Percentiles rank a stretch among this genome's conserved stretches.
Conservation (phyloP, 2,329 filamentous ascomycete genomes). For the Xylaria digitata region DNA sequence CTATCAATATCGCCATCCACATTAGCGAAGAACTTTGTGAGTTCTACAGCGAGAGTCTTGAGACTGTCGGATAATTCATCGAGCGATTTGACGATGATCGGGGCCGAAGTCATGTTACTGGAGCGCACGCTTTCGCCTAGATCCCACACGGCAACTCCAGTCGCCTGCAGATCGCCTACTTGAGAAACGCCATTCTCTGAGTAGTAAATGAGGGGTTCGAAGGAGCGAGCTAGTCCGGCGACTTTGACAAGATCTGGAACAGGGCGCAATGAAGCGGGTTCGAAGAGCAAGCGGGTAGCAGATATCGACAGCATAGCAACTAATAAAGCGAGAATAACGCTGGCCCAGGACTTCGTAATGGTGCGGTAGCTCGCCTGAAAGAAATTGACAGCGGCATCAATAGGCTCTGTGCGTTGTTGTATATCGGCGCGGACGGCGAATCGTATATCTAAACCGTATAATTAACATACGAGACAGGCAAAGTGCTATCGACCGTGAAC, state of each 20-base stretch:
- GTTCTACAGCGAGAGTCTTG: constrained; percentile 83
- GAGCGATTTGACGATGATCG: constrained; percentile 85
- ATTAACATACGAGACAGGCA: constrained; percentile 36
- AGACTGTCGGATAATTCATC: constrained; percentile 88
- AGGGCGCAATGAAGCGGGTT: constrained; percentile 73
- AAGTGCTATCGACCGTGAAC: constrained; percentile 26
- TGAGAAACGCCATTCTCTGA: constrained; percentile 89
- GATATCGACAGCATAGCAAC: constrained; percentile 73
- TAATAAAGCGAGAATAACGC: constrained; percentile 70
- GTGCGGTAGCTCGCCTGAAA: constrained; percentile 68
- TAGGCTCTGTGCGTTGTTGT: constrained; percentile 85
- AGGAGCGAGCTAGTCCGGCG: constrained; percentile 86
- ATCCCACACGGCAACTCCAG: constrained; percentile 93
- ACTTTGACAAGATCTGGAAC: constrained; percentile 91
- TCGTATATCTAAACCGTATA: constrained; percentile 74
- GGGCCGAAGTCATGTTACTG: constrained; percentile 90
- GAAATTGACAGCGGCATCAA: constrained; percentile 77
- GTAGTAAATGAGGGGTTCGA: constrained; percentile 94
- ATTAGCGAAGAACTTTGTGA: constrained; percentile 92
- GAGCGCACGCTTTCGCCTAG: constrained; percentile 88
- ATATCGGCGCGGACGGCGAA: constrained; percentile 90
- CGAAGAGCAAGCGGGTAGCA: constrained; percentile 72
- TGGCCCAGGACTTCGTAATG: constrained; percentile 76
- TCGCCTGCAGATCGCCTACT: constrained; percentile 88
- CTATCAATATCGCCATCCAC: constrained; percentile 93